Base-by-base conservation (phyloP, 73 alveolate species). In the Paramecium pentaurelia region DNA sequence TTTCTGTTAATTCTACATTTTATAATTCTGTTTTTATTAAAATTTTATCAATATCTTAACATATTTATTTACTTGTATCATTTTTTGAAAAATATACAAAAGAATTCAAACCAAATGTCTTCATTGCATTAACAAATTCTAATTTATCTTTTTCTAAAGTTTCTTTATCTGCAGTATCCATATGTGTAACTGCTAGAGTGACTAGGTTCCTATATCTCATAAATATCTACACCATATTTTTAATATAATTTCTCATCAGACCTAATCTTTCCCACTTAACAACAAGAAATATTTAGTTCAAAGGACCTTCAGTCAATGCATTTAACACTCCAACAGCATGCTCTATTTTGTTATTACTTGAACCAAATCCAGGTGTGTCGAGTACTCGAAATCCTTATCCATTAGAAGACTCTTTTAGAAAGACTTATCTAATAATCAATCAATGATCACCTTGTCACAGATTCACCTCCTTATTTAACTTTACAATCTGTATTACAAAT, bases 341-440 rank as follows among this genome's bases (percentile, higher is more conserved):
- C 5, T 8, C 30, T 32, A 73, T 34, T 16, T 40, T 73, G 4
- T 64, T 64, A 10, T 4, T 64, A 64, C 14, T 12, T 12, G 87
- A 34, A 2, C 87, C 87, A 73, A 34, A 73, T 12, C 87, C 87
- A n/a, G 87, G 87, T 7, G 87, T 73, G 9, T 73, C 87, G 1
- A 73, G 27, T 2, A 73, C 45, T 37, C 54, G 22, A 40, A 73
- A 73, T 2, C 87, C 87, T 11, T 2, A 16, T 73, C 87, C 87
- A 64, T 64, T 4, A 34, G 49, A 22, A 27, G 83, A 64, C 2
- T 40, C 30, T 22, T 40, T 60, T 25, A 64, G 25, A n/a, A 86
- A 86, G 16, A 47, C 60, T 27, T 58, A 6, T 34, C 86, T 58
- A 14, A 0, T 18, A 6, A 54, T 54, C 1, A 54, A 47, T 10